Percentiles rank a stretch among this genome's conserved stretches.
These are phyloP conservation scores for Warburgia ugandensis DNA, from an alignment of 164 flowering plant genomes.

Conservation along the genomic window DNA sequence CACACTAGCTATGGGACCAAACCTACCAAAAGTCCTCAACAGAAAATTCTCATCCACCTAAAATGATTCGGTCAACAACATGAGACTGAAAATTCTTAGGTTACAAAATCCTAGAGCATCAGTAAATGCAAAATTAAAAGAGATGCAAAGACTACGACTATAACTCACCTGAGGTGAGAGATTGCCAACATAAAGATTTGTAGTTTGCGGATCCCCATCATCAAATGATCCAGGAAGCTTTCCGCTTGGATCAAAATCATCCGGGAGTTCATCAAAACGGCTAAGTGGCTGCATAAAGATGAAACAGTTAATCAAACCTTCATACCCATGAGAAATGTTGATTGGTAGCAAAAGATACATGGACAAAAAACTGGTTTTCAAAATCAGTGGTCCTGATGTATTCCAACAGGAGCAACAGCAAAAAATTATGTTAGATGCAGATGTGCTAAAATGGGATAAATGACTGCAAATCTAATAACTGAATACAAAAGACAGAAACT, in stretches of 20 bases:
- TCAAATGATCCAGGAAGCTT: slow-evolving; percentile 93
- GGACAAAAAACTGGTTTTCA: too few species aligned
- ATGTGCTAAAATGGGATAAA: too few species aligned
- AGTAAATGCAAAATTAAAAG: neutral
- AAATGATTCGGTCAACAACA: slow-evolving; percentile 5
- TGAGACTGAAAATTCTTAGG: neutral
- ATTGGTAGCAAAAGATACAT: too few species aligned
- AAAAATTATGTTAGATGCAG: too few species aligned
- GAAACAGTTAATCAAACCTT: slow-evolving; percentile 1
- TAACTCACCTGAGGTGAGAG: slow-evolving; percentile 76
- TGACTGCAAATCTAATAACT: too few species aligned
- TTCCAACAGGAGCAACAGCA: too few species aligned
- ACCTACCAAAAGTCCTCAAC: slow-evolving; percentile 93
- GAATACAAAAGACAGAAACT: too few species aligned
- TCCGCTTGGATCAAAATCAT: slow-evolving; percentile 94
- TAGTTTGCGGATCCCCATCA: slow-evolving; percentile 98
- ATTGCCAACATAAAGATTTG: slow-evolving; percentile 98
- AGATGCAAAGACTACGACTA: slow-evolving; percentile 1
- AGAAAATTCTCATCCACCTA: slow-evolving; percentile 99
- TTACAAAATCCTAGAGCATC: neutral
- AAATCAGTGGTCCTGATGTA: too few species aligned
- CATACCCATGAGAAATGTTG: neutral
- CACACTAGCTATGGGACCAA: slow-evolving; percentile 99
- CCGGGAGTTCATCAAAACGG: slow-evolving; percentile 95
- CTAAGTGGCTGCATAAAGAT: slow-evolving; percentile 43